Conservation (phyloP, 23 red algal genomes). For the Rhodosorus marinus region DNA sequence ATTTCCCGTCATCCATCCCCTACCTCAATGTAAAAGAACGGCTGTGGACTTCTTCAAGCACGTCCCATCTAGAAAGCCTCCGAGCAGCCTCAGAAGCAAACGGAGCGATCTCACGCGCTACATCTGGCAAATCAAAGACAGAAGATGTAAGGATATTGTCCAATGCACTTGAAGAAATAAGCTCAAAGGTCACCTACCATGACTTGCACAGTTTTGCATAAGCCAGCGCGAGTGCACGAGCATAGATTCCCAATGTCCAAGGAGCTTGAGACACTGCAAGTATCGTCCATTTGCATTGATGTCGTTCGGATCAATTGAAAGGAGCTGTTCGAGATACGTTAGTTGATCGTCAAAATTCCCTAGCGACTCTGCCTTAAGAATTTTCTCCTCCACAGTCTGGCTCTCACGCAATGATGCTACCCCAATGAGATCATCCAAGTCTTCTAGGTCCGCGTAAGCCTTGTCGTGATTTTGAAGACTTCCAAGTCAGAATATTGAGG, state of each 20-base stretch:
- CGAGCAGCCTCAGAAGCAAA: conserved; percentile 56
- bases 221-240: conserved; percentile 29
- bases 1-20: too few relatives aligned
- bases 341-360: conserved; percentile 41
- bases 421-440: conserved; percentile 31
- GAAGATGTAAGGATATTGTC: too few relatives aligned
- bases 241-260: conserved; percentile 74
- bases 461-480: too few relatives aligned
- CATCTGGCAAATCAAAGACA: too few relatives aligned
- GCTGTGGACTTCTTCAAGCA: conserved; percentile 10
- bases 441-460: conserved; percentile 45
- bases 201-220: too few relatives aligned
- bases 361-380: conserved; percentile 47
- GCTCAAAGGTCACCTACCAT: too few relatives aligned
- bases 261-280: conserved; percentile 33
- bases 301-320: conserved; percentile 12
- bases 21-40: too few relatives aligned
- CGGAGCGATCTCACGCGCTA: neutral
- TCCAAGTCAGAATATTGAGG: too few relatives aligned
- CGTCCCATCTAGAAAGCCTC: conserved; percentile 69
- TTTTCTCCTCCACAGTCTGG: conserved; percentile 15
- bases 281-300: conserved; percentile 16
- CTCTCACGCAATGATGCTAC: conserved; percentile 18
- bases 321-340: conserved; percentile 24
- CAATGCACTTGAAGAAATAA: too few relatives aligned